phyloP scores from a whole-genome alignment of 73 alveolate genomes.

The Strombidium stylifer region DNA sequence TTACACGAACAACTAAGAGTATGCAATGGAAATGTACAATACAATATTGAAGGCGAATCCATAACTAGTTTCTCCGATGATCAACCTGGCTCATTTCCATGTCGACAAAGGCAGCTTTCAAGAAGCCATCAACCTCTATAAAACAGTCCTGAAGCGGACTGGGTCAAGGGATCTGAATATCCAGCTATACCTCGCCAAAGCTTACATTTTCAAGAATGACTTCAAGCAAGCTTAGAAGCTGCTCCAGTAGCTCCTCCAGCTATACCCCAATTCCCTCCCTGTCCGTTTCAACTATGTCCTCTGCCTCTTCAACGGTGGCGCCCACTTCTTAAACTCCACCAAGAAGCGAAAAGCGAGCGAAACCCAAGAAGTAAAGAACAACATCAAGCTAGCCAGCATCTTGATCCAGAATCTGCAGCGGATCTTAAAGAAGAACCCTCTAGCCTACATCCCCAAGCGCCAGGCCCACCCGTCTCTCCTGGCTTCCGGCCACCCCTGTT shows the following conservation, averaged over 20 bases:
- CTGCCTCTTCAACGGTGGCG: conserved; percentile 27
- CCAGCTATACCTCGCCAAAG: conserved; percentile 49
- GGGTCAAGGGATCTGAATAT: conserved; percentile 13
- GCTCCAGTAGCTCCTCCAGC: not conserved
- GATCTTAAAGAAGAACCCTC: too few species aligned
- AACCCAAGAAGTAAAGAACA: too few species aligned
- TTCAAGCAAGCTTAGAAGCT: conserved; percentile 30
- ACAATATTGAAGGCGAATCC: conserved; percentile 34
- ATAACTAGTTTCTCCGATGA: conserved; percentile 20
- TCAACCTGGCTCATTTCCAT: conserved; percentile 48
- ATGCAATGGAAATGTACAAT: conserved; percentile 56
- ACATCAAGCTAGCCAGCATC: too few species aligned
- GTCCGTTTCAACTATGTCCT: conserved; percentile 38
- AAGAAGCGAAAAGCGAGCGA: conserved; percentile 32
- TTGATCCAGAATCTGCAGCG: too few species aligned
- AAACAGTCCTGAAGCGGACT: conserved; percentile 40
- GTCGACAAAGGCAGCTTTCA: conserved; percentile 18
- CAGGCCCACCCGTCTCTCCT: too few species aligned
- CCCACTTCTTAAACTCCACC: conserved; percentile 3
- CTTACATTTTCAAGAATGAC: conserved; percentile 14
- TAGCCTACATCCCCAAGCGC: too few species aligned
- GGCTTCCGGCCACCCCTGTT: too few species aligned
- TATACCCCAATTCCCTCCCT: conserved; percentile 35
- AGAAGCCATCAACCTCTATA: conserved; percentile 45
- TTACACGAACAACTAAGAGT: conserved; percentile 41